Conservation (phyloP, 805 yeast genomes). For the Candida caryicola region DNA sequence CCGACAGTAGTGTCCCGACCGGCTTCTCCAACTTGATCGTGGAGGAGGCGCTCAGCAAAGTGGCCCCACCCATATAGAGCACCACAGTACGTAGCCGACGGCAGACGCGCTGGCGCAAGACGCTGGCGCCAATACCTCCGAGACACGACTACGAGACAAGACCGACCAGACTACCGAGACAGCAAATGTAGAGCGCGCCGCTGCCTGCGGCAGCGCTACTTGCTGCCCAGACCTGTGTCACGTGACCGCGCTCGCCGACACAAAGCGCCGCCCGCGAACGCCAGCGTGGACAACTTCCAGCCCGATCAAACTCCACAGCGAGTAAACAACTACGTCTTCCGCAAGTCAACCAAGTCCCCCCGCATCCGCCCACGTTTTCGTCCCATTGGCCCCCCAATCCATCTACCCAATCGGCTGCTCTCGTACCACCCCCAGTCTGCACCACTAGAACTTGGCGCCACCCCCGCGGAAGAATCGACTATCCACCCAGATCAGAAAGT, state of each 20-base stretch:
- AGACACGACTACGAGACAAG: too few relatives aligned
- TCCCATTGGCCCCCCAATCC: too few relatives aligned
- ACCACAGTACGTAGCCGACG: too few relatives aligned
- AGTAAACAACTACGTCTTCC: too few relatives aligned
- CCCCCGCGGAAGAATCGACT: background rate
- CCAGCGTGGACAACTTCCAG: slow-evolving; percentile 6
- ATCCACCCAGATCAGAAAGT: background rate
- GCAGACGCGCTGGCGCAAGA: too few relatives aligned
- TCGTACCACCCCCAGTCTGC: background rate
- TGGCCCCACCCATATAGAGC: slow-evolving; percentile 36
- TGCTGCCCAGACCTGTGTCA: background rate
- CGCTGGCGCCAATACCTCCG: too few relatives aligned
- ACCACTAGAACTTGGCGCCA: background rate
- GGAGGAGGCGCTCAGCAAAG: slow-evolving; percentile 34
- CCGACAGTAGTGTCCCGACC: slow-evolving; percentile 25
- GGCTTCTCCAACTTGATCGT: slow-evolving; percentile 34
- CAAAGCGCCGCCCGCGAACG: background rate
- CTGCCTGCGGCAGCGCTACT: too few relatives aligned
- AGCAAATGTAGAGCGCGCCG: too few relatives aligned
- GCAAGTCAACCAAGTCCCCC: too few relatives aligned
- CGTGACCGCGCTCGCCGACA: slow-evolving; percentile 1
- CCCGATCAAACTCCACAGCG: slow-evolving; percentile 1
- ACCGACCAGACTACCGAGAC: too few relatives aligned
- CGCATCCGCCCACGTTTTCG: too few relatives aligned
- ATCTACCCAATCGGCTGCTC: background rate